Conservation (phyloP, 1,284 basidiomycete species). For the Ganoderma resinaceum region DNA sequence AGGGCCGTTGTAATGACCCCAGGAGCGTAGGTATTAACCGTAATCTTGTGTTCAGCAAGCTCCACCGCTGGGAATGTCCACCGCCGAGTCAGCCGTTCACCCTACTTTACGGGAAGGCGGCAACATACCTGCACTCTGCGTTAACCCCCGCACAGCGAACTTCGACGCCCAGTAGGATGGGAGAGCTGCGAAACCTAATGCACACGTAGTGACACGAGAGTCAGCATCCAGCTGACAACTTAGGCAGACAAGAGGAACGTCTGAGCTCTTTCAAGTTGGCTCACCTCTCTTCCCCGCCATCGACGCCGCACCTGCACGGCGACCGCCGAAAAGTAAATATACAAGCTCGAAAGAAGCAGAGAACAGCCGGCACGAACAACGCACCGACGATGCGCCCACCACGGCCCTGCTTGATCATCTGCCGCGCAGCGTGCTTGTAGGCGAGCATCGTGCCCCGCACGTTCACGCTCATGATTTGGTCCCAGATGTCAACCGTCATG, state of each 20-base stretch:
- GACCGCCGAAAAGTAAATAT: neutral
- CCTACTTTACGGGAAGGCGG: neutral
- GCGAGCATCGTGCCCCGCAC: constrained; percentile 40
- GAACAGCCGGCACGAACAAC: constrained; percentile 2
- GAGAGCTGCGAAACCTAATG: constrained; percentile 24
- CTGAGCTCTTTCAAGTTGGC: neutral
- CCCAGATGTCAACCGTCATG: constrained; percentile 26
- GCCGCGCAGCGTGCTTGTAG: constrained; percentile 40
- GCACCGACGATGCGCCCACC: constrained; percentile 42
- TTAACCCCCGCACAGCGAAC: constrained; percentile 43
- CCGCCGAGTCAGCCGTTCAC: neutral
- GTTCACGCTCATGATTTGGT: constrained; percentile 38
- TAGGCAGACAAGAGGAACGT: neutral
- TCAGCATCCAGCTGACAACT: too few species aligned
- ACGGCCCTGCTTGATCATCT: constrained; percentile 38
- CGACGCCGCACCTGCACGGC: constrained; percentile 30
- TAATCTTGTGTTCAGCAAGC: constrained; percentile 32
- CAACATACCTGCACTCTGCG: constrained; percentile 38
- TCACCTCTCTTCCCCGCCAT: constrained; percentile 33
- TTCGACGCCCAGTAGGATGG: constrained; percentile 39
- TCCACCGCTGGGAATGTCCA: constrained; percentile 29
- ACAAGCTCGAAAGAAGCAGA: neutral
- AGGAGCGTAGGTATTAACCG: constrained; percentile 39
- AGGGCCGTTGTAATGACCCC: constrained; percentile 35
- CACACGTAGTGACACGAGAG: neutral